Evolutionary conservation across 176 grass and related monocot genomes (phyloP), one percentile per base, ranked within the genome.

Genomic region (Oryza punctata): DNA sequence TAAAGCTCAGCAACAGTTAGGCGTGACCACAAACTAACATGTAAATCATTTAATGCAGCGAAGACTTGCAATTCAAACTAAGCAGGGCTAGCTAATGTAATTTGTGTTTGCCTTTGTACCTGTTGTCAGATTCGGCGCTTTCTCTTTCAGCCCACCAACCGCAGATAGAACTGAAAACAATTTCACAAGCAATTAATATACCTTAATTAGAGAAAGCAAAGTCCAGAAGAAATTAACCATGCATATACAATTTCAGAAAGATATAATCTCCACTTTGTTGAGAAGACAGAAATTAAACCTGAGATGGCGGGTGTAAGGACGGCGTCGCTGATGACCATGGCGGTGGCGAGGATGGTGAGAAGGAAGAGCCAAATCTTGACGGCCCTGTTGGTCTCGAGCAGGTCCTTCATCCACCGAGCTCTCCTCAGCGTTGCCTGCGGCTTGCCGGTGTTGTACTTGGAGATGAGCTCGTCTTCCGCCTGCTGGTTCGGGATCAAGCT

Each of bases 301-400:
- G 90, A 92, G 6, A 92, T 92, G 1, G 78, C 80, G 11, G 90
- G 90, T 32, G 90, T 92, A 15, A 89, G 52, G 5, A 92, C 65
- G 4, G 86, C 90, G 38, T 92, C 90, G 45, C 90, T 87, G 59
- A 92, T 92, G 11, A 92, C 90, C 90, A 89, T 86, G 14, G 86
- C 85, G 7, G 90, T 92, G 63, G 84, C 90, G 5, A 92, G 79
- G 43, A 92, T 92, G 30, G 86, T 89, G 30, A 86, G 23, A 4
- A 92, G 29, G 67, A 92, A 86, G 44, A 92, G 83, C 6, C 65
- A 37, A 1, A 82, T 67, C 54, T 63, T 89, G 29, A 65, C 45
- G 1, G 12, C 15, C 25, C 13, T 59, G 40, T 67, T 77, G 1
- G 24, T 92, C 66, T 86, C 86, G 15, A 92, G 78, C 3, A 61